A percentile compares a stretch with the other conserved stretches of the same genome.
These are phyloP conservation scores for Xylaria digitata DNA, from an alignment of 2,329 filamentous ascomycete species.

Conservation along the genomic window DNA sequence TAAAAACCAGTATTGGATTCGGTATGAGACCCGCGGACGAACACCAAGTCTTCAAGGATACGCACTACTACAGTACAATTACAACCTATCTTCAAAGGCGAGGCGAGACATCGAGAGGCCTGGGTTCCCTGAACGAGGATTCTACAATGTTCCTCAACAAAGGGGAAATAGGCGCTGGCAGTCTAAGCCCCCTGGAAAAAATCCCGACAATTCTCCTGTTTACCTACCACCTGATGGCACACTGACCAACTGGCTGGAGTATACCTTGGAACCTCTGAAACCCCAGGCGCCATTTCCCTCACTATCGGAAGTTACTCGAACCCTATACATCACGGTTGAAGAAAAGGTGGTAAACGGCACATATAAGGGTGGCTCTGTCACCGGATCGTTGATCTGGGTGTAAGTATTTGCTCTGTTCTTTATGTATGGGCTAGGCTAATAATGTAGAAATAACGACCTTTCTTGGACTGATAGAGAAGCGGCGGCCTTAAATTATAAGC, in stretches of 20 bases:
- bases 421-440: neutral
- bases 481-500: constrained; percentile 46
- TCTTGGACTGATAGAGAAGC: constrained; percentile 57
- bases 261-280: constrained; percentile 56
- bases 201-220: constrained; percentile 50
- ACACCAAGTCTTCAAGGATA: constrained; percentile 59
- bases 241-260: constrained; percentile 57
- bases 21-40: constrained; percentile 63
- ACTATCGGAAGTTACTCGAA: constrained; percentile 61
- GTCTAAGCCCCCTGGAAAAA: constrained; percentile 35
- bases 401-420: constrained; percentile 37
- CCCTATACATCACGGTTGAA: constrained; percentile 59
- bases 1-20: constrained; percentile 58
- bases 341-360: constrained; percentile 53
- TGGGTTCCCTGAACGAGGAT: neutral
- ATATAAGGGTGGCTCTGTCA: constrained; percentile 44
- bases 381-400: constrained; percentile 53
- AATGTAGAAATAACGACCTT: constrained; percentile 54
- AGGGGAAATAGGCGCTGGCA: neutral
- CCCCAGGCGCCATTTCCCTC: constrained; percentile 51
- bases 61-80: constrained; percentile 60
- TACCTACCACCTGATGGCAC: constrained; percentile 51
- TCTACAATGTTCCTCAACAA: neutral
- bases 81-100: constrained; percentile 26
- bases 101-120: neutral